Conservation (phyloP, 2,329 filamentous ascomycete species). For the Aspergillus jensenii region DNA sequence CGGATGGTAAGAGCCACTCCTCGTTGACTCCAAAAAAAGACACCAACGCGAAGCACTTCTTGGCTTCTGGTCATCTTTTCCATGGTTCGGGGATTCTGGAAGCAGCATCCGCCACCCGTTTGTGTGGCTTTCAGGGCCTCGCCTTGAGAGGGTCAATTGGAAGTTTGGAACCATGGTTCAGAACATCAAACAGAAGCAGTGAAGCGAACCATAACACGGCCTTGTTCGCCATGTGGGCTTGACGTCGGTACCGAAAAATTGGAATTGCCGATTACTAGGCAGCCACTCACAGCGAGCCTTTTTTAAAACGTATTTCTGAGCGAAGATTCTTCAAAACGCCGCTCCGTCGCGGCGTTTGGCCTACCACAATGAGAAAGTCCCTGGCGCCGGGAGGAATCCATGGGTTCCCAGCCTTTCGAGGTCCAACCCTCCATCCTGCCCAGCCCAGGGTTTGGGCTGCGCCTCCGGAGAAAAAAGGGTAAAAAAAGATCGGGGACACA, state of each 20-base stretch:
- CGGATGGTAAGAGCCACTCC: slow-evolving; percentile 11
- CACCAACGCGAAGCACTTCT: not conserved
- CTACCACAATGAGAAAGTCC: not conserved
- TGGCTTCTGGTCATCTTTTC: not conserved
- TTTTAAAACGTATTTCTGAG: not conserved
- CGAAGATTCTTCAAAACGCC: not conserved
- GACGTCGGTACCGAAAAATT: slow-evolving; percentile 20
- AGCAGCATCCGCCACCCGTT: not conserved
- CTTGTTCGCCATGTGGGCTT: slow-evolving; percentile 27
- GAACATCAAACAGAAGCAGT: not conserved
- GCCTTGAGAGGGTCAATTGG: not conserved
- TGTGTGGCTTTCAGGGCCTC: slow-evolving; percentile 3
- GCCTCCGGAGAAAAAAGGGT: not conserved
- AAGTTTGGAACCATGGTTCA: slow-evolving; percentile 2
- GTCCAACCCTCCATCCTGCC: not conserved
- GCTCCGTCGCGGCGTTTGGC: not conserved
- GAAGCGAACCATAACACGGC: slow-evolving; percentile 8
- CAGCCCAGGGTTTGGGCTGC: not conserved
- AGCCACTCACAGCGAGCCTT: not conserved
- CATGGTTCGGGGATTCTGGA: not conserved
- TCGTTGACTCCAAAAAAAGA: not conserved
- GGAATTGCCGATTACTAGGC: not conserved
- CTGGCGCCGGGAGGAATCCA: slow-evolving; percentile 3
- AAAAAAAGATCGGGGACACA: not conserved
- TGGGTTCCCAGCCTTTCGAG: not conserved